These are phyloP conservation scores for Metschnikowia koreensis DNA, from an alignment of 805 yeast genomes.

Conservation along the genomic window DNA sequence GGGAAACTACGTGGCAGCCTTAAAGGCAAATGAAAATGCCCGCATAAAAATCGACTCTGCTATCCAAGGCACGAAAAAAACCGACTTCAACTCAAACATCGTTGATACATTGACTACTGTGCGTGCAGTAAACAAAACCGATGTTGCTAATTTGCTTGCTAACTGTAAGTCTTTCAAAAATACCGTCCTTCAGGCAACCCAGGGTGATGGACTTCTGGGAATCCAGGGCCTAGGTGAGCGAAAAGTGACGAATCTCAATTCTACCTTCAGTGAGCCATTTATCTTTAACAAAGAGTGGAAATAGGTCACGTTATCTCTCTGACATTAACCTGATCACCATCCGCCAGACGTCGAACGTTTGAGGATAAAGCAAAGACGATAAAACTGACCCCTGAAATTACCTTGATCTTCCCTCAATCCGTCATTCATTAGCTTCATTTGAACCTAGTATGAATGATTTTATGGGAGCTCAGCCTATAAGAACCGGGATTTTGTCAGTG, in stretches of 20 bases:
- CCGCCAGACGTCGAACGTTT: too few species aligned
- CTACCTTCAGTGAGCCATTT: slow-evolving; percentile 49
- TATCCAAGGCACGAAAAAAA: slow-evolving; percentile 45
- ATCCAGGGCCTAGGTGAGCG: slow-evolving; percentile 51
- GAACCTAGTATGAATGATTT: too few species aligned
- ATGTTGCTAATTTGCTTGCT: slow-evolving; percentile 49
- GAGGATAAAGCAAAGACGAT: too few species aligned
- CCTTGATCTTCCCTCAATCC: too few species aligned
- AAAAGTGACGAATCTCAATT: slow-evolving; percentile 40
- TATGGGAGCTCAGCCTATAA: too few species aligned
- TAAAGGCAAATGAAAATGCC: slow-evolving; percentile 37
- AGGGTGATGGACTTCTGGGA: slow-evolving; percentile 24
- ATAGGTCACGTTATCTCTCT: neutral
- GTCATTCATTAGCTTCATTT: too few species aligned
- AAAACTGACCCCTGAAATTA: too few species aligned
- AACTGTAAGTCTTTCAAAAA: slow-evolving; percentile 45
- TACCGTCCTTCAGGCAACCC: slow-evolving; percentile 33
- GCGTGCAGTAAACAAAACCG: slow-evolving; percentile 51
- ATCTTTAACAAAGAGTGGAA: slow-evolving; percentile 41
- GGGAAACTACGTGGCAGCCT: slow-evolving; percentile 40
- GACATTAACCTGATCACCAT: too few species aligned
- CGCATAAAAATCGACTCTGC: slow-evolving; percentile 29
- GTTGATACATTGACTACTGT: slow-evolving; percentile 47
- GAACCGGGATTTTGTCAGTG: too few species aligned
- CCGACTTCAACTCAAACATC: slow-evolving; percentile 45